phyloP scores from a whole-genome alignment of 495 filamentous ascomycete species.

The Cercophora samala region DNA sequence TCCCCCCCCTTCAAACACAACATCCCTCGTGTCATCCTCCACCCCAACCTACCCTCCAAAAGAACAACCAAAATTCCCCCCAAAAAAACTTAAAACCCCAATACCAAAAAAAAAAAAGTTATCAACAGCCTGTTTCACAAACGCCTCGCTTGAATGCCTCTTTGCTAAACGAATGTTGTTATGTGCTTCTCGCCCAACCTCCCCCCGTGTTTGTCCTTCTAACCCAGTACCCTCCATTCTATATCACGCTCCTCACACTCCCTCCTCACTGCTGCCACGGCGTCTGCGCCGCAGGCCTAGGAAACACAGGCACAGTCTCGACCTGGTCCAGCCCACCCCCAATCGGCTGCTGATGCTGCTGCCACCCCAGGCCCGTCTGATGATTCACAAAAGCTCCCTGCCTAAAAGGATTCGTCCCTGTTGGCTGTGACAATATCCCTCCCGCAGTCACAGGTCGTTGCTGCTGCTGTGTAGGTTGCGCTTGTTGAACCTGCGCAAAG shows the following conservation, averaged over 20 bases:
- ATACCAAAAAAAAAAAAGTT: conserved; percentile 14
- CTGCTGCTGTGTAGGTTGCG: conserved; percentile 26
- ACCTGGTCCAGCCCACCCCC: conserved; percentile 83
- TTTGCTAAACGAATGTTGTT: conserved; percentile 17
- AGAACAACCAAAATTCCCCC: conserved; percentile 10
- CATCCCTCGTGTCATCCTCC: neutral
- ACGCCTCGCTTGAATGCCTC: conserved; percentile 31
- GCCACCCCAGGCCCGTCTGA: conserved; percentile 82
- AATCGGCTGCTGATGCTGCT: conserved; percentile 69
- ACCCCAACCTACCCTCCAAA: neutral
- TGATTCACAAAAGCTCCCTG: conserved; percentile 85
- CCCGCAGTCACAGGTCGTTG: conserved; percentile 46
- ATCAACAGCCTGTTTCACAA: conserved; percentile 13
- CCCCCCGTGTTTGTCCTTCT: too few relatives aligned
- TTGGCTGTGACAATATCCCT: conserved; percentile 58
- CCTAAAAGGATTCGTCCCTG: conserved; percentile 93
- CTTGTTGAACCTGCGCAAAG: conserved; percentile 39
- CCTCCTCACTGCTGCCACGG: conserved; percentile 49
- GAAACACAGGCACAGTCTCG: conserved; percentile 80
- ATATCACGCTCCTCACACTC: neutral
- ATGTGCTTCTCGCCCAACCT: neutral
- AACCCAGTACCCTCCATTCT: neutral
- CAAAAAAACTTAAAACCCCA: conserved; percentile 8
- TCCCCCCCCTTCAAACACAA: neutral
- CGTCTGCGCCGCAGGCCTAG: conserved; percentile 62